Conservation (phyloP, 352 stramenopile species). For the Globisporangium spinosum region DNA sequence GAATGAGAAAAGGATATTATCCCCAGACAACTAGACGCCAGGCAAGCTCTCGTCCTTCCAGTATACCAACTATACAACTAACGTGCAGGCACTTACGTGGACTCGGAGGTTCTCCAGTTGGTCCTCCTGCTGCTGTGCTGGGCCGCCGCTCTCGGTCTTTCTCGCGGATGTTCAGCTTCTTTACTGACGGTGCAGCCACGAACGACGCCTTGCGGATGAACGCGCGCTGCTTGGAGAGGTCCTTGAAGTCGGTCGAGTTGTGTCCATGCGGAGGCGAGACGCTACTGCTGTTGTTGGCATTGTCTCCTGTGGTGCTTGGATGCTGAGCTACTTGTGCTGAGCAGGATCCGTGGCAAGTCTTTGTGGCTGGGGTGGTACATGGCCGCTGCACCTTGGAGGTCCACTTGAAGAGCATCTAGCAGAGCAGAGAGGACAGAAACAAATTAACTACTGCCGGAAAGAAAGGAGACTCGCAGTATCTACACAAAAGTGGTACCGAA, state of each 20-base stretch:
- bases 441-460: no score
- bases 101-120: background rate
- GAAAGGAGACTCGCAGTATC: no score
- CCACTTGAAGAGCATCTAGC: slow-evolving; percentile 13
- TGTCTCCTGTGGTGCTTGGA: background rate
- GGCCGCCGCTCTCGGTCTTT: slow-evolving; percentile 12
- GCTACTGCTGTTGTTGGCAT: background rate
- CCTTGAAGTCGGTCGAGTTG: slow-evolving; percentile 25
- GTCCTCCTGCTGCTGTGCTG: background rate
- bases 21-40: background rate
- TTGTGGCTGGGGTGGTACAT: slow-evolving; percentile 14
- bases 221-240: slow-evolving; percentile 57
- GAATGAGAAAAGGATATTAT: background rate
- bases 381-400: slow-evolving; percentile 15
- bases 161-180: slow-evolving; percentile 17
- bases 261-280: background rate
- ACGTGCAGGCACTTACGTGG: slow-evolving; percentile 14
- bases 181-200: slow-evolving; percentile 18
- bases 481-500: slow-evolving; percentile 3
- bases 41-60: background rate
- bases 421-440: no score
- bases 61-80: background rate
- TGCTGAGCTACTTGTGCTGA: background rate
- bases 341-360: background rate
- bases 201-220: slow-evolving; percentile 50